Evolutionary conservation across 768 basidiomycete species (phyloP), one percentile per base, ranked within the genome.

Genomic region (Collybia nuda): DNA sequence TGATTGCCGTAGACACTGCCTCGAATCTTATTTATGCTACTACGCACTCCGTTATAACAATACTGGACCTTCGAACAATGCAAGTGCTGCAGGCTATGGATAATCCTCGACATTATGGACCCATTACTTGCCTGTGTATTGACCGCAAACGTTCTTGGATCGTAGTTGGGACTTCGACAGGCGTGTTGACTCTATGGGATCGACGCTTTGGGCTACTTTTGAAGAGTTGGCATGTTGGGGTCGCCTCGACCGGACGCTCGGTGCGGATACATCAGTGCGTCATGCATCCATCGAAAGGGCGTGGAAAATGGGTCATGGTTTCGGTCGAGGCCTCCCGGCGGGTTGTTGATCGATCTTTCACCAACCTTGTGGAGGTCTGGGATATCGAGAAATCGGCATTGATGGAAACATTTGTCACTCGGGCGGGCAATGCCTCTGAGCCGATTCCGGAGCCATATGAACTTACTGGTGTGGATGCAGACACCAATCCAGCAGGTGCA

Each of bases 111-210:
- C 85, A 96, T 58, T 80, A 84, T 57, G 96, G 97, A 0, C 84
- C 93, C 0, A 91, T 98, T 52, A 90, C 93, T 0, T 80, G 84
- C 36, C 66, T 96, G 50, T 96, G 92, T 57, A 66, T 93, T 40
- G 94, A 96, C 63, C 82, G 84, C 28, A 90, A 88, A 61, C 83
- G 80, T 21, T 81, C 89, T 5, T 98, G 96, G 96, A 76, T 96
- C 21, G 75, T 97, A 11, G 85, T 90, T 15, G 96, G 92, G 2
- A 97, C 96, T 1, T 82, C 88, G 2, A 82, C 80, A 1, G 97
- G 96, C 5, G 82, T 88, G 12, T 70, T 98, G 11, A 85, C 90
- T 0, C 76, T 99, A 2, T 99, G 95, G 94, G 97, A 99, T 69
- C 83, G 93, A 38, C 87, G 96, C 8, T 99, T 98, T 57, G 94